Base-by-base conservation (phyloP, 2,329 filamentous ascomycete genomes). In the Aspergillus ruber region DNA sequence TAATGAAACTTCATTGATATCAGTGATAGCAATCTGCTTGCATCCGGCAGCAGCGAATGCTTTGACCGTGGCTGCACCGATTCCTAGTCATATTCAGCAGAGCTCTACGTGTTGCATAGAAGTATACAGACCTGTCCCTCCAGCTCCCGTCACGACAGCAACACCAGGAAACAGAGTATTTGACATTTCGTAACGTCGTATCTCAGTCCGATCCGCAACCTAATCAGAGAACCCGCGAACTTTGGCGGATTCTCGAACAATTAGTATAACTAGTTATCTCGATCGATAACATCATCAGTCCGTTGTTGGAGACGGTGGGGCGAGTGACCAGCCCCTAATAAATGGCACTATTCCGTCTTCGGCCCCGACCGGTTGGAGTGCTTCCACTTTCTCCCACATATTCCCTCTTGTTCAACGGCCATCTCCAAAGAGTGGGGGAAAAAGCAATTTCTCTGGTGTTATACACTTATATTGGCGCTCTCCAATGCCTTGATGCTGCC, bases 41-140 rank as follows among this genome's bases (percentile, higher is more conserved):
- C 77, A 80, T 10, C 78, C 78, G 0, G 73, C 72, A 2, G 59
- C 62, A 1, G 70, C 76, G 56, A 82, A 79, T 0, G 70, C 75
- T 48, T 63, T 72, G 8, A 74, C 74, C 2, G 78, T 73, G 1
- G 78, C 77, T 2, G 74, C 74, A 2, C 79, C 79, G 50, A 82
- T 82, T 27, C 79, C 79, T 80, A 33, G 18, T 18, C n/a, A 36
- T 6, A 6, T 17, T 36, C n/a, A 36, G 33, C 33, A 4, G 3
- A 29, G 9, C 3, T 12, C 1, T 4, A 4, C 3, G 3, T 29
- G 7, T 7, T 29, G 12, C 12, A 29, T 29, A 29, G 12, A 5
- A 29, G 25, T 12, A 10, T 29, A 36, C 33, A 10, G 9, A 39
- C 72, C 73, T 52, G 71, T 74, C 9, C 73, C 74, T 4, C 70